Base-by-base conservation (phyloP, 2,329 filamentous ascomycete species). In the Davidsoniella virescens region DNA sequence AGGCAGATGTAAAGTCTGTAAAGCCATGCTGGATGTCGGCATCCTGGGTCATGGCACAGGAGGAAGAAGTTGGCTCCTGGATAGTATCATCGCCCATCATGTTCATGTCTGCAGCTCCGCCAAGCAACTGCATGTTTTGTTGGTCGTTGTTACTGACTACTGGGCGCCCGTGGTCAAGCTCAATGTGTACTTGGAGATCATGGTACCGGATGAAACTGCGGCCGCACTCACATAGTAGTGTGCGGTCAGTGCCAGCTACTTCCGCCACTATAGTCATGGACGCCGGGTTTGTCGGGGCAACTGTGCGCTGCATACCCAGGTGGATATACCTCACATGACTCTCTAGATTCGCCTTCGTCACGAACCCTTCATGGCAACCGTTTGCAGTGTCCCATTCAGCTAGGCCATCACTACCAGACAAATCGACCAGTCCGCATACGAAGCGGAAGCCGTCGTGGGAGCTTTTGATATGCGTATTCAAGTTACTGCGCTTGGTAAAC, bases 261-360 rank as follows among this genome's bases (percentile, higher is more conserved):
- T 68, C 65, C 25, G 70, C 66, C 18, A 74, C 59, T 10, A 69
- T 55, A 44, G 64, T 63, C 3, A 53, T 38, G 7, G 55, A 40
- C 14, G 45, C 41, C 42, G 54, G 51, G 12, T 9, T 9, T 38
- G 56, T 40, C 8, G 42, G 14, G 16, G 70, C 70, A 33, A 33
- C 29, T 33, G 29, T 6, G 10, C 74, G 68, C 50, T 69, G 64
- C 14, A 64, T 59, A n/a, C 80, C 78, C 23, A 94, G 68, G 62
- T 96, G 90, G 18, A 85, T 75, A 44, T 82, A 87, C 17, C 85
- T 80, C 42, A 95, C 73, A 61, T 96, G 90, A 56, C 92, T 83
- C 62, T 90, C 84, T 0, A 95, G 72, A 26, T 78, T 79, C 16
- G 77, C 73, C 63, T 93, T 94, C 54, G 82, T 84, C 52, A 76